Evolutionary conservation across 805 yeast genomes (phyloP).

Genomic region (Wickerhamomyces subpelliculosus): DNA sequence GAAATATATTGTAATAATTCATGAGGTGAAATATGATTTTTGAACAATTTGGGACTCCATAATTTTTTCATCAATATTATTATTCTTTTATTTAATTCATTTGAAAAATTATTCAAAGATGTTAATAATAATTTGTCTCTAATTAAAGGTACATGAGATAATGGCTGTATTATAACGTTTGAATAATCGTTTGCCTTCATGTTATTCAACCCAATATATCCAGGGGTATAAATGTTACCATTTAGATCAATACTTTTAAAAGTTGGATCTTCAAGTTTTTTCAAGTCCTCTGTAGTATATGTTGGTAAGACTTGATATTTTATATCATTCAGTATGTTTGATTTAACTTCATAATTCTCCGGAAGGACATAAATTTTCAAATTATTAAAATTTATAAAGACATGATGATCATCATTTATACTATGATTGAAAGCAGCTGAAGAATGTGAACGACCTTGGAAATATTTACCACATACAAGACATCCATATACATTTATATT

Average conservation of each 20-base stretch:
- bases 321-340: constrained; percentile 42
- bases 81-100: constrained; percentile 36
- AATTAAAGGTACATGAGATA: constrained; percentile 47
- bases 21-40: constrained; percentile 59
- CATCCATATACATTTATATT: constrained; percentile 64
- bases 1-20: constrained; percentile 50
- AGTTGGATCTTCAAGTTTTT: constrained; percentile 16
- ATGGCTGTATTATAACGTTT: constrained; percentile 48
- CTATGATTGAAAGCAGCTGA: constrained; percentile 68
- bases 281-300: constrained; percentile 31
- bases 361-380: constrained; percentile 55
- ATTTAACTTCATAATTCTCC: constrained; percentile 41
- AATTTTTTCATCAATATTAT: constrained; percentile 45
- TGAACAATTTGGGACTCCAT: constrained; percentile 58
- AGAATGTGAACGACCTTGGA: constrained; percentile 57
- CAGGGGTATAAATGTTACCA: constrained; percentile 45
- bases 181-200: constrained; percentile 44
- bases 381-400: constrained; percentile 49
- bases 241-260: constrained; percentile 33
- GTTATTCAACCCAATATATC: constrained; percentile 60
- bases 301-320: constrained; percentile 45
- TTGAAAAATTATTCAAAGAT: constrained; percentile 9
- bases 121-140: constrained; percentile 38
- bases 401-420: constrained; percentile 53
- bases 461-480: constrained; percentile 65